phyloP scores from a whole-genome alignment of 1,139 yeast genomes.

The Scheffersomyces segobiensis region DNA sequence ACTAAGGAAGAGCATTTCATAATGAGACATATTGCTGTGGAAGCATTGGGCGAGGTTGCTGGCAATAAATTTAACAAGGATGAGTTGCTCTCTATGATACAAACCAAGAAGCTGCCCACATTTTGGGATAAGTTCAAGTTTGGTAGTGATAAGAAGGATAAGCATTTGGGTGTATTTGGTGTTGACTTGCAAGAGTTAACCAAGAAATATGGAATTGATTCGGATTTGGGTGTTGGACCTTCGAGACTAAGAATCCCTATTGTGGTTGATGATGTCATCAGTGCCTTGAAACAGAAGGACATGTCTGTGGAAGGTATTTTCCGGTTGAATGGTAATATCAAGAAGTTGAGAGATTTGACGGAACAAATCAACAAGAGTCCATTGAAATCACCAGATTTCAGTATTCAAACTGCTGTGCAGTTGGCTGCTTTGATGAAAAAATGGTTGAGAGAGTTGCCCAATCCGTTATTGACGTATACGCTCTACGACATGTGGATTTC shows the following conservation, averaged over 20 bases:
- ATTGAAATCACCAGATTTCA: slow-evolving; percentile 67
- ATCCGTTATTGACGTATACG: slow-evolving; percentile 78
- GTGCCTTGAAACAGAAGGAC: slow-evolving; percentile 85
- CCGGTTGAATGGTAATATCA: slow-evolving; percentile 93
- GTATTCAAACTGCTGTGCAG: slow-evolving; percentile 84
- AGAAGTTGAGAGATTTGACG: slow-evolving; percentile 72
- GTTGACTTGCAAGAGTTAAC: slow-evolving; percentile 71
- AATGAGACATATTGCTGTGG: slow-evolving; percentile 67
- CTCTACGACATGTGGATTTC: slow-evolving; percentile 81
- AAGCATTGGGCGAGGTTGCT: slow-evolving; percentile 52
- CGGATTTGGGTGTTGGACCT: slow-evolving; percentile 87
- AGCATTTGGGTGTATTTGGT: slow-evolving; percentile 64
- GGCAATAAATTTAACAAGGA: slow-evolving; percentile 42
- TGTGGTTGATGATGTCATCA: slow-evolving; percentile 80
- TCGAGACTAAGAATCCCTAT: slow-evolving; percentile 79
- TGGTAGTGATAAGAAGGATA: slow-evolving; percentile 27
- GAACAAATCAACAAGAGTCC: slow-evolving; percentile 78
- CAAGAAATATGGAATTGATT: slow-evolving; percentile 78
- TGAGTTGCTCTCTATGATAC: slow-evolving; percentile 56
- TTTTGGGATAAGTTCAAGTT: slow-evolving; percentile 76
- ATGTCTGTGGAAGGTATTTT: slow-evolving; percentile 97
- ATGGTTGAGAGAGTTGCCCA: slow-evolving; percentile 89
- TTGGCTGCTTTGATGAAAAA: slow-evolving; percentile 91
- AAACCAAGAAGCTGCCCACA: slow-evolving; percentile 54
- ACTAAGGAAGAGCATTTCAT: slow-evolving; percentile 59